A percentile compares a stretch with the other conserved stretches of the same genome.
These are phyloP conservation scores for Pichia sp. DNA, from an alignment of 1,139 yeast species.

Conservation along the genomic window DNA sequence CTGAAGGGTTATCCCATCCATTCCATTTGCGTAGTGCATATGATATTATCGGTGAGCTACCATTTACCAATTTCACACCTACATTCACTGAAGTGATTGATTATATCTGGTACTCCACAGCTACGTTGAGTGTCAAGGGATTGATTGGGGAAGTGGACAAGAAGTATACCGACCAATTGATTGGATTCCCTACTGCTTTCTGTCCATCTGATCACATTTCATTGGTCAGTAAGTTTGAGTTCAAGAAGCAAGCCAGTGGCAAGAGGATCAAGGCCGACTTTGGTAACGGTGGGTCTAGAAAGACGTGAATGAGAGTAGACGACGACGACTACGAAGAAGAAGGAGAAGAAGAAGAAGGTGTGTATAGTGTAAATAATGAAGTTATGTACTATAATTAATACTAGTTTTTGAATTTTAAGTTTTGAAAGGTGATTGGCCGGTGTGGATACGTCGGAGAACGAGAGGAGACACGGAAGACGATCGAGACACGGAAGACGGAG, in stretches of 20 bases:
- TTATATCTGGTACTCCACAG: constrained; percentile 91
- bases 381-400: background rate
- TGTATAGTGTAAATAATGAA: background rate
- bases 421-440: too few species aligned
- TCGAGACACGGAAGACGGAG: too few species aligned
- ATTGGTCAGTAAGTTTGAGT: constrained; percentile 70
- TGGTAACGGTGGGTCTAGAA: constrained; percentile 42
- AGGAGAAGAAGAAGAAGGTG: background rate
- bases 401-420: background rate
- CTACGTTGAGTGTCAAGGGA: constrained; percentile 77
- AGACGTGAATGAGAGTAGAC: constrained; percentile 34
- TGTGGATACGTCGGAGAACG: too few species aligned
- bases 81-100: constrained; percentile 92
- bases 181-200: constrained; percentile 94
- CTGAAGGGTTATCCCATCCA: constrained; percentile 81
- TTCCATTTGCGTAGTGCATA: constrained; percentile 86
- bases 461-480: too few species aligned
- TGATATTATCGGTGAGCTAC: constrained; percentile 80
- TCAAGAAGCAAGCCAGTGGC: constrained; percentile 50
- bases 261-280: constrained; percentile 54
- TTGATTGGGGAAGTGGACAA: constrained; percentile 82
- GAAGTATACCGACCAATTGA: constrained; percentile 69
- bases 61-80: constrained; percentile 94
- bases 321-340: too few species aligned
- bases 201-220: constrained; percentile 96